Base-by-base conservation (phyloP, 306 rosid genomes). In the Potentilla sterilis region DNA sequence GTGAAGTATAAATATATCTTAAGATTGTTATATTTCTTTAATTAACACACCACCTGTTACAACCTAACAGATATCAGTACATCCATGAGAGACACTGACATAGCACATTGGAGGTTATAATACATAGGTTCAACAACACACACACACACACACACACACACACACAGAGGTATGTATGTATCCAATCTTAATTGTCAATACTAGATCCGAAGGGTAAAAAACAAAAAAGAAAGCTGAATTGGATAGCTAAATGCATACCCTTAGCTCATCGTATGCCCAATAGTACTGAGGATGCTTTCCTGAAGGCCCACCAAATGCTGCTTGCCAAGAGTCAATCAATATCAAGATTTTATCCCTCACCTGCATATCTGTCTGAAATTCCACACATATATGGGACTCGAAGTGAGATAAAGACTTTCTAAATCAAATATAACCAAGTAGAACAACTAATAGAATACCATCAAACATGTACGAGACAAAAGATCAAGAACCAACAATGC, bases 271-370 rank as follows among this genome's bases (percentile, higher is more conserved):
- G 40, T 82, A 96, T 22, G 99, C 98, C 86, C 88, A 86, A 70
- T 87, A 90, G 88, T 96, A 96, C 63, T 96, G 98, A 78, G 99
- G 88, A 88, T 90, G 57, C 81, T 89, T 96, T 74, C 99, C 99
- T 69, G 86, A 85, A 5, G 99, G 82, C 18, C 98, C 99, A 55
- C 98, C 97, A 47, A 96, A 96, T 58, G 98, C 99, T 80, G 88
- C 97, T 84, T 96, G 97, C 99, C 98, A 96, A 28, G 92, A 90
- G 87, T 89, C 96, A 16, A 96, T 77, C 88, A 96, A 75, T 57
- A 66, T 85, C 79, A 96, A 88, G 75, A 96, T 85, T 85, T 96
- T 96, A 71, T 96, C 93, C 82, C 99, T 88, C 67, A 92, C 96
- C 80, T 88, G 95, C 98, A 96, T 96, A 83, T 92, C 93, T 73